These are phyloP conservation scores for Perkinsus marinus DNA, from an alignment of 169 alveolate genomes.

Conservation along the genomic window DNA sequence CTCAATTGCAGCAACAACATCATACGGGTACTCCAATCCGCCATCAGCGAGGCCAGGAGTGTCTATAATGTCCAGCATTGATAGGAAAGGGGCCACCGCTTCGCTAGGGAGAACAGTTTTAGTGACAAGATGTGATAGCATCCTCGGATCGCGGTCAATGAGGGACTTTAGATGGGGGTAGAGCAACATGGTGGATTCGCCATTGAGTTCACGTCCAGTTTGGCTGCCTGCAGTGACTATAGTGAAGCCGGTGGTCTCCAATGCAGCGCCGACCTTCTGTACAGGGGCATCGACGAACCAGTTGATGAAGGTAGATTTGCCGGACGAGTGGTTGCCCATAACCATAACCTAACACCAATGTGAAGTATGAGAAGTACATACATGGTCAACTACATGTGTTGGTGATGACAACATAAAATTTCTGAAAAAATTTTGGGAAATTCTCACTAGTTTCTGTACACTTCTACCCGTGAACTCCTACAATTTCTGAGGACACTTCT, in stretches of 20 bases:
- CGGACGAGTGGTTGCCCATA: constrained; percentile 56
- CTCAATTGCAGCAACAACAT: constrained; percentile 37
- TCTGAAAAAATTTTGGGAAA: too few relatives aligned
- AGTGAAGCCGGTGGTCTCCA: constrained; percentile 50
- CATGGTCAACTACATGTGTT: too few relatives aligned
- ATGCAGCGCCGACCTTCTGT: constrained; percentile 49
- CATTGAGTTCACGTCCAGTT: constrained; percentile 16
- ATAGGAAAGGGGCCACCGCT: not conserved
- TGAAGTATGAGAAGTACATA: too few relatives aligned
- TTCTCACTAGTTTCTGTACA: too few relatives aligned
- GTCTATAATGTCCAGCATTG: constrained; percentile 41
- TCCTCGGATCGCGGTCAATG: constrained; percentile 26
- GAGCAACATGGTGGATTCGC: constrained; percentile 41
- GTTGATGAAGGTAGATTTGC: constrained; percentile 52
- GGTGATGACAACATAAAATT: too few relatives aligned
- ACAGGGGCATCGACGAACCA: constrained; percentile 48
- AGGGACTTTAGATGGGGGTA: constrained; percentile 40
- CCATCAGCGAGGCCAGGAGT: constrained; percentile 63
- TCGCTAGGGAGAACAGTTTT: constrained; percentile 5
- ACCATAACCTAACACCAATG: constrained; percentile 30
- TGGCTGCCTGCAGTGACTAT: constrained; percentile 40
- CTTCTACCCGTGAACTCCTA: too few relatives aligned
- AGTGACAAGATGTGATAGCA: constrained; percentile 30
- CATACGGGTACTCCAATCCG: constrained; percentile 38
- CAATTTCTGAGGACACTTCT: too few relatives aligned